Evolutionary conservation across 805 yeast species (phyloP).

Genomic region (Debaryomyces castellii): DNA sequence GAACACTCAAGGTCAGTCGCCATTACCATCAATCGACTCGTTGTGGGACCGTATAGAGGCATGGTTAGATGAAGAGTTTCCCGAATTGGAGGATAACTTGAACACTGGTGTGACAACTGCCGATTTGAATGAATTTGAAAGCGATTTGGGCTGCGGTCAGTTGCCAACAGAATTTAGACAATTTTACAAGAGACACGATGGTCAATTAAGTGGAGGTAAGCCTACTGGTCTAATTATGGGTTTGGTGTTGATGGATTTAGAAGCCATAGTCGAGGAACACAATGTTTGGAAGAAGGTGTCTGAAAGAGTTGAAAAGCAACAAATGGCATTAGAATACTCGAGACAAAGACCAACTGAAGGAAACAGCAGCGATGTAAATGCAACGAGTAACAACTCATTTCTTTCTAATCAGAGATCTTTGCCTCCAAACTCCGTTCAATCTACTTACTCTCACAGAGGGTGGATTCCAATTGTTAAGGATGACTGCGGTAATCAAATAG

Average conservation of each 20-base stretch:
- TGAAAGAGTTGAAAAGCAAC: constrained; percentile 38
- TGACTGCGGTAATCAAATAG: constrained; percentile 43
- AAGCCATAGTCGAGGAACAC: constrained; percentile 41
- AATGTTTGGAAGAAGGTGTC: constrained; percentile 43
- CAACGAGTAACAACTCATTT: constrained; percentile 20
- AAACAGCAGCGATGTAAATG: constrained; percentile 15
- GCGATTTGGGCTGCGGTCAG: constrained; percentile 42
- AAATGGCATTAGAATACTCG: constrained; percentile 26
- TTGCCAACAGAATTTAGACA: constrained; percentile 45
- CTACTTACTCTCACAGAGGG: constrained; percentile 33
- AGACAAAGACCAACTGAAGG: constrained; percentile 16
- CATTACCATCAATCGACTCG: constrained; percentile 45
- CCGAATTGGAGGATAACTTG: constrained; percentile 44
- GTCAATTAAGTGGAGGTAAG: constrained; percentile 45
- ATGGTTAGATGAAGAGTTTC: constrained; percentile 46
- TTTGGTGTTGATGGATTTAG: constrained; percentile 40
- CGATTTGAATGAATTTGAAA: constrained; percentile 46
- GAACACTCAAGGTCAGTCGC: constrained; percentile 48
- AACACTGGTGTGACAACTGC: constrained; percentile 45
- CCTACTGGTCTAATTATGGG: constrained; percentile 48
- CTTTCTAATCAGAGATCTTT: constrained; percentile 35
- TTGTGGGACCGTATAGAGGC: constrained; percentile 43
- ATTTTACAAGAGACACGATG: constrained; percentile 45
- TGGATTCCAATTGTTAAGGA: constrained; percentile 45
- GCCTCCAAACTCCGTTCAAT: constrained; percentile 39